Base-by-base conservation (phyloP, 2,329 filamentous ascomycete species). In the Aspergillus oerlinghausenensis region DNA sequence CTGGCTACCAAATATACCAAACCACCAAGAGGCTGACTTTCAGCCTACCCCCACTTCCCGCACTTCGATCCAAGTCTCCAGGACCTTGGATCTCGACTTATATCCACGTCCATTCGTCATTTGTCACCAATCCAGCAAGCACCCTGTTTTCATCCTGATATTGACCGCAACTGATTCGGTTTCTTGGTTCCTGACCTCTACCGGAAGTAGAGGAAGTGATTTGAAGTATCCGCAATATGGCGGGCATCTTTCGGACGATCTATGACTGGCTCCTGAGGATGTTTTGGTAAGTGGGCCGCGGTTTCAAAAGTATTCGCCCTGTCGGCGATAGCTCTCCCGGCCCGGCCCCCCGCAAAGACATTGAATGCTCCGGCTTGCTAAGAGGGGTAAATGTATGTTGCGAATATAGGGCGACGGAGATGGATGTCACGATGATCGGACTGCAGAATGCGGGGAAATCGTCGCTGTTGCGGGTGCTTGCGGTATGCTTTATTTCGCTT, bases 391-490 rank as follows among this genome's bases (percentile, higher is more conserved):
- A 54, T 62, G 45, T 55, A 38, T 54, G 42, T 48, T 47, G 53
- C 28, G 50, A 58, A 63, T 71, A 63, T 67, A 97, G 93, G 94
- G 92, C 93, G 66, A 96, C 92, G 65, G 94, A 99, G 81, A 97
- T 99, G 92, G 94, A 99, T 78, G 93, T 99, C 73, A 97, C 94
- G 66, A 96, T 99, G 88, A 93, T 99, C 74, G 94, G 94, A 25
- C 80, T 99, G 72, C 94, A 99, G 74, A 97, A 97, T 79, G 94
- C 94, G 58, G 94, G 94, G 70, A 99, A 99, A 80, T 97, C 94
- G 42, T 97, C 93, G 60, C 77, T 99, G 70, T 81, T 99, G 74
- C 85, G 92, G 67, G 93, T 97, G 68, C 83, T 99, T 68, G 92
- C 93, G 80, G 94, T 99, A 87, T 84, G 93, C 77, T 32, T 57